Evolutionary conservation across 768 basidiomycete genomes (phyloP).

Genomic region (Rubroboletus satanas): DNA sequence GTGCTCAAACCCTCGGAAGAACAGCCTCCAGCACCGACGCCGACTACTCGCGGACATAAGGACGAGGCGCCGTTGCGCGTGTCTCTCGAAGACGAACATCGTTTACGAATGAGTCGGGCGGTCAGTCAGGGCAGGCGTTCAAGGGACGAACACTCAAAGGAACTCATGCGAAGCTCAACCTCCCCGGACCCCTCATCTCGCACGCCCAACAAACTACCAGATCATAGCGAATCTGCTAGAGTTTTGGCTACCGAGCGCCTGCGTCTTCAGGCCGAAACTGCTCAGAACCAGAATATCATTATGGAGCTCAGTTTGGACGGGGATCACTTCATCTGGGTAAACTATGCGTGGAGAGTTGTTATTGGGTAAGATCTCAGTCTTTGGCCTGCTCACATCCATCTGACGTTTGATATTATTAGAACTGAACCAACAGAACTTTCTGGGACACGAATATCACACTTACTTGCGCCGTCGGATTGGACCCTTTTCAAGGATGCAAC

Average conservation of each 20-base stretch:
- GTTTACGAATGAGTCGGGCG: constrained; percentile 47
- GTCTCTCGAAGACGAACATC: constrained; percentile 32
- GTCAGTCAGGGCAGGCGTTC: constrained; percentile 50
- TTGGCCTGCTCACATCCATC: not conserved
- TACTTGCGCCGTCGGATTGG: constrained; percentile 77
- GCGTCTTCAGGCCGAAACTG: constrained; percentile 86
- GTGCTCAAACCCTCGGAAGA: constrained; percentile 88
- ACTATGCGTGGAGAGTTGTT: constrained; percentile 92
- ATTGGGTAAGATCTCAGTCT: constrained; percentile 61
- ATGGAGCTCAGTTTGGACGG: constrained; percentile 93
- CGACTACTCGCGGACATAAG: constrained; percentile 34
- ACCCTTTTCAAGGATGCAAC: constrained; percentile 85
- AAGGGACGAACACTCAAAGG: constrained; percentile 56
- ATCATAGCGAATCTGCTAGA: constrained; percentile 70
- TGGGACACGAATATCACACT: constrained; percentile 75
- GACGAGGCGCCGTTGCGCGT: constrained; percentile 37
- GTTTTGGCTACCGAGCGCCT: constrained; percentile 87
- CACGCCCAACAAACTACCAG: constrained; percentile 45
- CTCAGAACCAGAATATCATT: constrained; percentile 94
- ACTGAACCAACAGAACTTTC: constrained; percentile 76
- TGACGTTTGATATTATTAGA: constrained; percentile 40
- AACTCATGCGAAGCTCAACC: constrained; percentile 37
- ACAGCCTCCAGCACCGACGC: constrained; percentile 37
- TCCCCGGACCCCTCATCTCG: constrained; percentile 36
- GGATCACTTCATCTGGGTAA: constrained; percentile 93